Evolutionary conservation across 768 basidiomycete species (phyloP).

Genomic region (Calvatia gigantea): DNA sequence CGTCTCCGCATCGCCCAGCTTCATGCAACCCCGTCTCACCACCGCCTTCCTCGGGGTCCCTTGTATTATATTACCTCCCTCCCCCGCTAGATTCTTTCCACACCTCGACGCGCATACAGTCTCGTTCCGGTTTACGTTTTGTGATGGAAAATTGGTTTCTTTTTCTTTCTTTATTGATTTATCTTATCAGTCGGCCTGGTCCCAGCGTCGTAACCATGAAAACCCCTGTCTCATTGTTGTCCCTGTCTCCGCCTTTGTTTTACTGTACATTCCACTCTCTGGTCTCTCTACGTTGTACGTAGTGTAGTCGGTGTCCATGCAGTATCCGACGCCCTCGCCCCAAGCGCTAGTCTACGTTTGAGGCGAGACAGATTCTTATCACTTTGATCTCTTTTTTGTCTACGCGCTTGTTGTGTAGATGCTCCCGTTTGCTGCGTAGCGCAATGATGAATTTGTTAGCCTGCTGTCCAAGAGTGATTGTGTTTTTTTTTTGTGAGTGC

Average conservation of each 20-base stretch:
- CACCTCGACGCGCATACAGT: not conserved
- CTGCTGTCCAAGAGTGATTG: too few relatives aligned
- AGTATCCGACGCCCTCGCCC: not conserved
- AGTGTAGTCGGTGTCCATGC: constrained; percentile 4
- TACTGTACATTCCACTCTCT: too few relatives aligned
- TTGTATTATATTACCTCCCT: not conserved
- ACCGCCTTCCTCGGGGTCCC: too few relatives aligned
- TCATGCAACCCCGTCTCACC: too few relatives aligned
- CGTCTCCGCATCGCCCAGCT: not conserved
- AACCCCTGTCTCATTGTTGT: too few relatives aligned
- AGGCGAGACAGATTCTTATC: not conserved
- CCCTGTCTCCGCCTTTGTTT: not conserved
- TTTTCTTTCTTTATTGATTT: not conserved
- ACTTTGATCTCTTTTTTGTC: not conserved
- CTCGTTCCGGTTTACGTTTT: not conserved
- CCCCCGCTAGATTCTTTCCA: not conserved
- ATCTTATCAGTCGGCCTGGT: not conserved
- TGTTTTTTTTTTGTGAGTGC: too few relatives aligned
- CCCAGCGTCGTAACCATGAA: constrained; percentile 1
- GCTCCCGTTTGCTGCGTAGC: constrained; percentile 2
- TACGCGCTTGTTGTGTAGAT: not conserved
- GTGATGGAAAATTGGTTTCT: not conserved
- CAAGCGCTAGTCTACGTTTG: not conserved
- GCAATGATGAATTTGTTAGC: too few relatives aligned
- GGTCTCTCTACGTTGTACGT: not conserved